Evolutionary conservation across 306 rosid species (phyloP).

Genomic region (Lathyrus tuberosus): DNA sequence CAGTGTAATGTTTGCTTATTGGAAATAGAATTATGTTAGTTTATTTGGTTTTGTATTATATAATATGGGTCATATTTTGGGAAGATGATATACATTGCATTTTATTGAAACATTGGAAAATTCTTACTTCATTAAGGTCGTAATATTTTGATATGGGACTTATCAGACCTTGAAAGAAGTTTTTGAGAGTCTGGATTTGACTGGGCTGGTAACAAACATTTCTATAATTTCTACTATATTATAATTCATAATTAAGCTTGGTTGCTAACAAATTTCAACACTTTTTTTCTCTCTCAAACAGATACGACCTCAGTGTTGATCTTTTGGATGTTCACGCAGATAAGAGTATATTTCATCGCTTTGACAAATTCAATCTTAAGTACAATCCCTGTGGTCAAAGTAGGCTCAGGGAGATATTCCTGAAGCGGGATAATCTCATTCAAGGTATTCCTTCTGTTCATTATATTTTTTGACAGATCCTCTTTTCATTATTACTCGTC

Average conservation of each 20-base stretch:
- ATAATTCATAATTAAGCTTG: slow-evolving; percentile 4
- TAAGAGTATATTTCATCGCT: slow-evolving; percentile 99
- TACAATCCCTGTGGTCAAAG: slow-evolving; percentile 99
- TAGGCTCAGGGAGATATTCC: slow-evolving; percentile 98
- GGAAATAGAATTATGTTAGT: background rate
- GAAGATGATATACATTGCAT: slow-evolving; percentile 19
- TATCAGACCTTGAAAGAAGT: slow-evolving; percentile 97
- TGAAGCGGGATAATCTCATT: slow-evolving; percentile 96
- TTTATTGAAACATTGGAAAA: slow-evolving; percentile 31
- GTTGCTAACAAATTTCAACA: slow-evolving; percentile 12
- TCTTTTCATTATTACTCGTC: no score
- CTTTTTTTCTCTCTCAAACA: slow-evolving; percentile 46
- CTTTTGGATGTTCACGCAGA: slow-evolving; percentile 99
- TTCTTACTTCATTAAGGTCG: slow-evolving; percentile 63
- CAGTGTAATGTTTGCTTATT: background rate
- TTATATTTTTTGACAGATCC: no score
- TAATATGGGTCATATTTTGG: background rate
- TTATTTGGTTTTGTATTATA: slow-evolving; percentile 7
- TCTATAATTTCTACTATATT: slow-evolving; percentile 28
- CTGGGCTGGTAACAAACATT: slow-evolving; percentile 63
- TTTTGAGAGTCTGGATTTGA: slow-evolving; percentile 94
- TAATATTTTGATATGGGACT: slow-evolving; percentile 98
- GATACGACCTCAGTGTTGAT: slow-evolving; percentile 97
- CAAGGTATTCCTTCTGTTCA: slow-evolving; percentile 63
- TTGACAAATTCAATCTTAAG: slow-evolving; percentile 97